Conservation (phyloP, 2,329 filamentous ascomycete genomes). For the Fusarium camptoceras region DNA sequence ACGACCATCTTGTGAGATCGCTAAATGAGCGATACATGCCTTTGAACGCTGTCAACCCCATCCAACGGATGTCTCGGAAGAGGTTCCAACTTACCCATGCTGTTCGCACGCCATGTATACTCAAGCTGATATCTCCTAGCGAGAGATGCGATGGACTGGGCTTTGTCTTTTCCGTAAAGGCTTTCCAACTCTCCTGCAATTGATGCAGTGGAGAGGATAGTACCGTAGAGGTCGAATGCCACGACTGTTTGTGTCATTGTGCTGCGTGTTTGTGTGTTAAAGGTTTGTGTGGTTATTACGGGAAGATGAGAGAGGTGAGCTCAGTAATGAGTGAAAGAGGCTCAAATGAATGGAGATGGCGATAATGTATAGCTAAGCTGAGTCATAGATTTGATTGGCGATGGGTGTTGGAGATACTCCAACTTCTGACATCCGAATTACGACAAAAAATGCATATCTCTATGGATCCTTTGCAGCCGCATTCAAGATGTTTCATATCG, state of each 20-base stretch:
- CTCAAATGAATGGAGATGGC: not conserved
- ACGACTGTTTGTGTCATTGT: conserved; percentile 60
- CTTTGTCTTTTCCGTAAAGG: conserved; percentile 68
- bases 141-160: conserved; percentile 65
- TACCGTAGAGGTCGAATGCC: conserved; percentile 82
- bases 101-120: conserved; percentile 81
- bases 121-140: conserved; percentile 80
- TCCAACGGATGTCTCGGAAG: not conserved
- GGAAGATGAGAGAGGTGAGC: not conserved
- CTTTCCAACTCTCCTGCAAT: conserved; percentile 70
- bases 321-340: not conserved
- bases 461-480: not conserved
- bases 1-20: conserved; percentile 70
- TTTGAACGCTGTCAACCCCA: conserved; percentile 47
- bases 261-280: not conserved
- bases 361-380: not conserved
- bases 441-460: not conserved
- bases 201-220: conserved; percentile 76
- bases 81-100: conserved; percentile 69
- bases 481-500: not conserved
- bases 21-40: conserved; percentile 65
- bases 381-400: not conserved
- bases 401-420: not conserved
- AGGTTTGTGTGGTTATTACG: not conserved
- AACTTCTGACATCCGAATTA: not conserved